Conservation (phyloP, 441 rosid genomes). For the Erodium trifolium region DNA sequence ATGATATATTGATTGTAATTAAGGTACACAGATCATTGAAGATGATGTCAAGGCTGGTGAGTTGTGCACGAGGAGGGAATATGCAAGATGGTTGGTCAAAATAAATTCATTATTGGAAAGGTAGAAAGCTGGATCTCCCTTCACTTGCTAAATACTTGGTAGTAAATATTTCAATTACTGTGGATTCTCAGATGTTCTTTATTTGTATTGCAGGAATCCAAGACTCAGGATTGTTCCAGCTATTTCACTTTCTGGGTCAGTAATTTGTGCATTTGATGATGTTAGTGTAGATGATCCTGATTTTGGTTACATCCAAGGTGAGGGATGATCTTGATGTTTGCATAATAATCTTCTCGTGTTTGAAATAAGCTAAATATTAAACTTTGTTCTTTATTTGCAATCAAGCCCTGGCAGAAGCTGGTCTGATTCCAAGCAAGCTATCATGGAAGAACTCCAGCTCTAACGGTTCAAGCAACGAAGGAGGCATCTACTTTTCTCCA, state of each 20-base stretch:
- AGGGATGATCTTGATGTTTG: slow-evolving; percentile 11
- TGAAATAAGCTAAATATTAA: neutral
- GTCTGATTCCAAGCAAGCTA: slow-evolving; percentile 61
- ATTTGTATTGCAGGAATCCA: slow-evolving; percentile 43
- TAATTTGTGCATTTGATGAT: slow-evolving; percentile 66
- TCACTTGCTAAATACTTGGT: slow-evolving; percentile 11
- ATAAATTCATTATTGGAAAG: slow-evolving; percentile 63
- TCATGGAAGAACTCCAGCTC: slow-evolving; percentile 21
- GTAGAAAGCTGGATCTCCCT: slow-evolving; percentile 27
- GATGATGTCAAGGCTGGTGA: slow-evolving; percentile 50
- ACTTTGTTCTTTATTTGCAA: slow-evolving; percentile 14
- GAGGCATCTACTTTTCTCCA: slow-evolving; percentile 38
- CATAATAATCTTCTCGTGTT: slow-evolving; percentile 1
- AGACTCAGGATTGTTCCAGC: slow-evolving; percentile 59
- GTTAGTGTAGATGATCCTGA: slow-evolving; percentile 55
- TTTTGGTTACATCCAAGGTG: slow-evolving; percentile 66
- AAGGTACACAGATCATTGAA: slow-evolving; percentile 67
- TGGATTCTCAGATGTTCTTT: slow-evolving; percentile 9
- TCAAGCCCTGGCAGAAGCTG: slow-evolving; percentile 84
- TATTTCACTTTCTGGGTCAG: slow-evolving; percentile 49
- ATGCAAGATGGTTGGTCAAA: slow-evolving; percentile 74
- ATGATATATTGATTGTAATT: slow-evolving; percentile 29
- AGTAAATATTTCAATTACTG: slow-evolving; percentile 3
- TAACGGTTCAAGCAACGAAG: slow-evolving; percentile 25
- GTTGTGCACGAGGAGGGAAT: slow-evolving; percentile 81